A percentile compares a stretch with the other conserved stretches of the same genome.
phyloP scores from a whole-genome alignment of 2,329 filamentous ascomycete species.

The Pseudocercospora fuligena region DNA sequence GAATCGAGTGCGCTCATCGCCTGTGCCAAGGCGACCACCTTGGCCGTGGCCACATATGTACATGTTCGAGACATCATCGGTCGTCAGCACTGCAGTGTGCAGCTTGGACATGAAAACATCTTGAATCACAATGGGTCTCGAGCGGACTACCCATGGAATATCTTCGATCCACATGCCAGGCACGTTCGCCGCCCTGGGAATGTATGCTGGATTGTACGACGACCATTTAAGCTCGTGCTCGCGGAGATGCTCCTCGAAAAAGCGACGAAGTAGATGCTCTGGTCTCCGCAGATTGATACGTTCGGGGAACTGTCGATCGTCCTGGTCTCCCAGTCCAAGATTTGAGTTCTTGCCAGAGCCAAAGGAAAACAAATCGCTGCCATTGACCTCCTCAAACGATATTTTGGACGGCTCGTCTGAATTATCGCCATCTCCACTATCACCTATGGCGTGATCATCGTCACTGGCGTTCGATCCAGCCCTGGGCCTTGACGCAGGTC shows the following conservation, averaged over 20 bases:
- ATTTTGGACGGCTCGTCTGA: conserved; percentile 21
- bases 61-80: conserved; percentile 85
- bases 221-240: conserved; percentile 47
- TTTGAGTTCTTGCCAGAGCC: conserved; percentile 96
- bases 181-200: conserved; percentile 27
- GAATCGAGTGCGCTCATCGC: conserved; percentile 88
- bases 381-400: conserved; percentile 52
- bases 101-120: conserved; percentile 85
- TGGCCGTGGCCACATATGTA: conserved; percentile 92
- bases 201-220: conserved; percentile 41
- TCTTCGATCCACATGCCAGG: conserved; percentile 51
- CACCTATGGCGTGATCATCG: conserved; percentile 60
- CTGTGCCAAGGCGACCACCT: conserved; percentile 84
- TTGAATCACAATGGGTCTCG: conserved; percentile 74
- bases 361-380: conserved; percentile 90
- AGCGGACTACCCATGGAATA: conserved; percentile 74
- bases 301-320: conserved; percentile 92
- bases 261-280: conserved; percentile 73
- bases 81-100: conserved; percentile 85
- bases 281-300: conserved; percentile 77
- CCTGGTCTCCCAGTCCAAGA: conserved; percentile 90
- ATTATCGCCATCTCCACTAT: conserved; percentile 17
- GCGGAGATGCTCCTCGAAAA: conserved; percentile 70
- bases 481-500: conserved; percentile 43
- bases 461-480: conserved; percentile 46